Base-by-base conservation (phyloP, 1,139 yeast species). In the Nakaseomyces nivariensis region DNA sequence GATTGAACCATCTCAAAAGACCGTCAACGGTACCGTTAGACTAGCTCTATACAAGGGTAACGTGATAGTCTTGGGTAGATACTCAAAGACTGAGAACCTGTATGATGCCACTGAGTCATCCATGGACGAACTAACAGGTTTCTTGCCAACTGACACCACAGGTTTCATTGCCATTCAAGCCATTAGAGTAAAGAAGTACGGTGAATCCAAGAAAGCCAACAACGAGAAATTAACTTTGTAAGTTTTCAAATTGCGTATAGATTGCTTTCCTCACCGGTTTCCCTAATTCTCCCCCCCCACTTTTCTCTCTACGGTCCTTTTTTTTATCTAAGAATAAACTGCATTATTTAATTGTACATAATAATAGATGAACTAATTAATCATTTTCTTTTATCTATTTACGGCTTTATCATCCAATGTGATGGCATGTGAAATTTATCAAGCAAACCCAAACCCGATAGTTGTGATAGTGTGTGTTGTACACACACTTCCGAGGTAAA, bases 81-180 rank as follows among this genome's bases (percentile, higher is more conserved):
- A 84, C 56, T 88, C 97, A 29, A 84, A 83, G 56, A 88, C 97
- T 54, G 97, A 90, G 74, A 90, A 89, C 75, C 80, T 92, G 63
- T 92, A 92, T 71, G 97, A 92, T 70, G 97, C 96, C 58, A 88
- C 96, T 54, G 97, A 90, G 71, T 89, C 97, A 26, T 90, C 97
- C 22, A 92, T 92, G 98, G 98, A 92, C 72, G 97, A 92, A 74
- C 82, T 92, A 66, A 90, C 97, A 53, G 98, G 97, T 53, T 92
- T 92, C 78, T 84, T 88, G 63, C 98, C 98, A 55, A 90, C 86
- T 69, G 97, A 92, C 70, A 88, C 98, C 56, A 76, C 95, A 56
- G 98, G 98, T 52, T 92, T 92, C 79, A 92, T 92, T 72, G 89
- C 96, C 61, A 95, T 92, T 60, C 96, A 92, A 78, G 86, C 97